Conservation (phyloP, 345 rosid species). For the Corchorus olitorius region DNA sequence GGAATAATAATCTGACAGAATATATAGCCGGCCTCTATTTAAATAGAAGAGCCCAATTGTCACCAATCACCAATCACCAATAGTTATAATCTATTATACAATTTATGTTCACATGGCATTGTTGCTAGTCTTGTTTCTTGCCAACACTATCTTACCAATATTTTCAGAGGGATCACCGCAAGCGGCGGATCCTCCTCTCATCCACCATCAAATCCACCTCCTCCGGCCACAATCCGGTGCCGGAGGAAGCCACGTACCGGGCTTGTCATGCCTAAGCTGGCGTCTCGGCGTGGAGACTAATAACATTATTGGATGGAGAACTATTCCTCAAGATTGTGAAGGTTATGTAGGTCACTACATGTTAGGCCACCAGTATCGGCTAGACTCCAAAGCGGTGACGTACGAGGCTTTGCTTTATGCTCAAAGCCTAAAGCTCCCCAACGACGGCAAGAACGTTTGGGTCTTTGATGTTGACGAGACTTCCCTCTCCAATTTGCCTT, state of each 20-base stretch:
- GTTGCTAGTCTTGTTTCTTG: neutral
- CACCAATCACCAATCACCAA: neutral
- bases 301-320: constrained; percentile 34
- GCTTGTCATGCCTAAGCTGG: constrained; percentile 38
- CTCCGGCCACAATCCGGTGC: neutral
- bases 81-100: no score
- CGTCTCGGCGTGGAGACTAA: constrained; percentile 48
- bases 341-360: constrained; percentile 44
- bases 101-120: neutral
- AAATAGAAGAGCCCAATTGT: neutral
- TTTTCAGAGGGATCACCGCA: neutral
- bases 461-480: constrained; percentile 71
- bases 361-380: constrained; percentile 41
- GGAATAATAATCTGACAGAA: neutral
- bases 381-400: constrained; percentile 25
- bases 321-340: constrained; percentile 38
- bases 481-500: constrained; percentile 59
- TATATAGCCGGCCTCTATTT: neutral
- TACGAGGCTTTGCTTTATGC: constrained; percentile 30
- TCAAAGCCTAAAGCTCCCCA: constrained; percentile 21
- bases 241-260: neutral
- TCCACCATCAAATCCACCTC: neutral
- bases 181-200: neutral
- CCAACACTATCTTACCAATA: neutral
- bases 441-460: constrained; percentile 58